Conservation (phyloP, 371 early-diverging fungal species). For the Choanephora cucurbitarum region DNA sequence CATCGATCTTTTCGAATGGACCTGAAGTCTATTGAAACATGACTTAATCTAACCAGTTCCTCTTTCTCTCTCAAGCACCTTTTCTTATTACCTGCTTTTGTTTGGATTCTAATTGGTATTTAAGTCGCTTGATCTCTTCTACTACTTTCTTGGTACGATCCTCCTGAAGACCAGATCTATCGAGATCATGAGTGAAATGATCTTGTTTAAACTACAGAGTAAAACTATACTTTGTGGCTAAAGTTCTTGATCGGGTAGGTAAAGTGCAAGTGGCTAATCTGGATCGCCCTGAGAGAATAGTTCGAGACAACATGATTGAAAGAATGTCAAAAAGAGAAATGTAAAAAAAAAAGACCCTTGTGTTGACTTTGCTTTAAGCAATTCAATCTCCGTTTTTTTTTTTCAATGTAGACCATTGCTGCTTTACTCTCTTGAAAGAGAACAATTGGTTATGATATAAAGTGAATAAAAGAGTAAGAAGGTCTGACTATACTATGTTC, state of each 20-base stretch:
- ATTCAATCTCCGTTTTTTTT: too few relatives aligned
- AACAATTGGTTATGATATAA: too few relatives aligned
- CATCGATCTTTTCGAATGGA: conserved; percentile 20
- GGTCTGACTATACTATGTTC: too few relatives aligned
- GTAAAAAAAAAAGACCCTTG: neutral
- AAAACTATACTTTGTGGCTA: neutral
- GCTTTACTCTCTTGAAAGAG: too few relatives aligned
- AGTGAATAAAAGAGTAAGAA: too few relatives aligned
- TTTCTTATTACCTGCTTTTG: conserved; percentile 20
- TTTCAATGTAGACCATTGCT: too few relatives aligned
- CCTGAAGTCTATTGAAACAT: conserved; percentile 17
- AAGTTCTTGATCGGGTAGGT: neutral
- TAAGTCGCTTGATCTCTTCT: conserved; percentile 35
- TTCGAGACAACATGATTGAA: neutral
- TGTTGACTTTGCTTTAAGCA: neutral
- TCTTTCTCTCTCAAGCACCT: neutral
- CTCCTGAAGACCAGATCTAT: conserved; percentile 19
- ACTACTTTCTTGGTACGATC: conserved; percentile 30
- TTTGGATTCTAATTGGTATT: conserved; percentile 30
- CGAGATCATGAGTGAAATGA: neutral
- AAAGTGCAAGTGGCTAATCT: neutral
- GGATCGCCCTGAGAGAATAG: neutral
- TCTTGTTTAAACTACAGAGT: neutral
- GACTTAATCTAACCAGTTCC: too few relatives aligned
- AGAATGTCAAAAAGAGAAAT: neutral